These are phyloP conservation scores for Mycena indigotica DNA, from an alignment of 768 basidiomycete species.

Conservation along the genomic window DNA sequence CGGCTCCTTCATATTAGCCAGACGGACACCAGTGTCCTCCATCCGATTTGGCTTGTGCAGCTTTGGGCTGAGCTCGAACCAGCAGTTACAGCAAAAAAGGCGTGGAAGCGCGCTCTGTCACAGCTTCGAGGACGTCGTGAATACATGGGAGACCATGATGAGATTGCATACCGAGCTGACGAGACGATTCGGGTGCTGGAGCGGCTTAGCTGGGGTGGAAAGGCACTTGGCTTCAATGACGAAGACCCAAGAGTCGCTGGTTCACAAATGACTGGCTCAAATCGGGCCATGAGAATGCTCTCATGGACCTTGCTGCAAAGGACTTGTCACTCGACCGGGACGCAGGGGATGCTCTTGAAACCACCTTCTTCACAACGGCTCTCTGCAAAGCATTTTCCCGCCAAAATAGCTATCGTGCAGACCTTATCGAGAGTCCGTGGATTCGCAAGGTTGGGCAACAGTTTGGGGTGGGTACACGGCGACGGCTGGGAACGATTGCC, in stretches of 20 bases:
- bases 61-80: not conserved
- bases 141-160: not conserved
- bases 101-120: not conserved
- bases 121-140: too few relatives aligned
- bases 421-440: not conserved
- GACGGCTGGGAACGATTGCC: slow-evolving; percentile 1
- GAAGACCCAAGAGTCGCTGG: too few relatives aligned
- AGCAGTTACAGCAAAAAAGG: not conserved
- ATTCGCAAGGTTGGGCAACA: slow-evolving; percentile 3
- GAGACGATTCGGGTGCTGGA: not conserved
- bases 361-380: not conserved
- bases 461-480: slow-evolving; percentile 1
- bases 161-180: slow-evolving; percentile 1
- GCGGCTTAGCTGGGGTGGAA: too few relatives aligned
- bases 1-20: not conserved
- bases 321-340: slow-evolving; percentile 1
- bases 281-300: slow-evolving; percentile 6
- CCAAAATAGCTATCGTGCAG: not conserved
- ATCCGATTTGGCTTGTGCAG: slow-evolving; percentile 3
- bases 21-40: not conserved
- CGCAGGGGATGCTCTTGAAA: not conserved
- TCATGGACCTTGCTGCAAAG: slow-evolving; percentile 7
- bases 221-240: too few relatives aligned
- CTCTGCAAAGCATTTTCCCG: slow-evolving; percentile 9
- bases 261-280: slow-evolving; percentile 12